Base-by-base conservation (phyloP, 2,329 filamentous ascomycete genomes). In the Penicillium sp. region DNA sequence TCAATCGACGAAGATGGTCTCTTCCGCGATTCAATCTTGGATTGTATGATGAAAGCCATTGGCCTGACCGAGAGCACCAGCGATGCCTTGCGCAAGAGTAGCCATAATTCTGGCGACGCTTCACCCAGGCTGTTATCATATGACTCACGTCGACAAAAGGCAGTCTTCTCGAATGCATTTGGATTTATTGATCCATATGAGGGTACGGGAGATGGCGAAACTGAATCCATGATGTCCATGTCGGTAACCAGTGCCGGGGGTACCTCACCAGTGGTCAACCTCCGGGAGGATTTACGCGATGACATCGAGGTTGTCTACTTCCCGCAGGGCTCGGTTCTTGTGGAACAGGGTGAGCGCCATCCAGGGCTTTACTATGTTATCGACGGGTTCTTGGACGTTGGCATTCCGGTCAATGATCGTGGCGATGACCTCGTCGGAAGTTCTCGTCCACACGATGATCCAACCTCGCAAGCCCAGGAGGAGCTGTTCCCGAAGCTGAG, bases 291-390 rank as follows among this genome's bases (percentile, higher is more conserved):
- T 61, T 85, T 98, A 77, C 89, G 89, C 63, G 89, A 96, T 62
- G 95, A 99, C 54, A 86, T 98, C 2, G 95, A 99, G 71, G 97
- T 99, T 64, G 95, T 99, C 6, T 98, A 91, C 78, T 99, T 99
- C 65, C 94, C 93, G 0, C 91, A 98, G 73, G 93, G 91, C 2
- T 94, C 95, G 1, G 90, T 99, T 0, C 83, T 99, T 16, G 93
- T 99, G 0, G 95, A 99, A 70, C 93, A 98, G 77, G 94, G 95
- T 10, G 95, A 99, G 74, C 86, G 95, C n/a, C 96, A 96, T 67
- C 95, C 95, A 0, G 95, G 95, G 0, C 75, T 99, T 0, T 99
- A 99, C 78, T 99, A 99, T 75, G 94, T 99, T 3, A 90, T 99
- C 51, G 95, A 99, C 73, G 95, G 95, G 0, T 99, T 99, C 69